A percentile compares a stretch with the other conserved stretches of the same genome.
These are phyloP conservation scores for Cocos nucifera DNA, from an alignment of 176 grass and related monocot species.

Conservation along the genomic window DNA sequence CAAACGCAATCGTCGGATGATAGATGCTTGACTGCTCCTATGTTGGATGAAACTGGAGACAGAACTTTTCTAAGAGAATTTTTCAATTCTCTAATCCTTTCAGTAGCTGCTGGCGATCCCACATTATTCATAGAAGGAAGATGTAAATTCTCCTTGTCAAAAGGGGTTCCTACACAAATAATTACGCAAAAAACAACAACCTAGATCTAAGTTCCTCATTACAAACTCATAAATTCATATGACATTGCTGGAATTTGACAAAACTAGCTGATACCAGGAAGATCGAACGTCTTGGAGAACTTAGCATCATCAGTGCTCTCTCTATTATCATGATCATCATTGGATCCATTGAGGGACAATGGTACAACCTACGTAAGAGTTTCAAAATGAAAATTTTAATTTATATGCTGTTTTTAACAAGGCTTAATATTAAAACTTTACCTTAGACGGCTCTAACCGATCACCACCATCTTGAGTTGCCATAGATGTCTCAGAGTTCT, in stretches of 20 bases:
- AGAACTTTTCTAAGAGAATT: conserved; percentile 53
- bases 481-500: too few species aligned
- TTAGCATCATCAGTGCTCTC: neutral
- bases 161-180: conserved; percentile 28
- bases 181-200: neutral
- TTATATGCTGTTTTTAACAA: too few species aligned
- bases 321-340: neutral
- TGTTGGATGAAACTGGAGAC: conserved; percentile 67
- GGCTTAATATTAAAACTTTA: too few species aligned
- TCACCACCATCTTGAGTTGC: too few species aligned
- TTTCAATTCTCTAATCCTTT: conserved; percentile 2
- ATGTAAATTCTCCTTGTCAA: conserved; percentile 36
- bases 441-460: too few species aligned
- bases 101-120: neutral
- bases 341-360: neutral
- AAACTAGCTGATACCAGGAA: neutral
- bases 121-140: neutral
- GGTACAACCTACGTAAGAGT: too few species aligned
- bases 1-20: conserved; percentile 19
- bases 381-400: too few species aligned
- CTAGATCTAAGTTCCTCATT: too few species aligned
- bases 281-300: neutral
- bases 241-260: neutral
- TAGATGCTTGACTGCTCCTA: conserved; percentile 9
- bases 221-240: too few species aligned